Conservation (phyloP, 2,329 filamentous ascomycete species). For the Talaromyces marneffei region DNA sequence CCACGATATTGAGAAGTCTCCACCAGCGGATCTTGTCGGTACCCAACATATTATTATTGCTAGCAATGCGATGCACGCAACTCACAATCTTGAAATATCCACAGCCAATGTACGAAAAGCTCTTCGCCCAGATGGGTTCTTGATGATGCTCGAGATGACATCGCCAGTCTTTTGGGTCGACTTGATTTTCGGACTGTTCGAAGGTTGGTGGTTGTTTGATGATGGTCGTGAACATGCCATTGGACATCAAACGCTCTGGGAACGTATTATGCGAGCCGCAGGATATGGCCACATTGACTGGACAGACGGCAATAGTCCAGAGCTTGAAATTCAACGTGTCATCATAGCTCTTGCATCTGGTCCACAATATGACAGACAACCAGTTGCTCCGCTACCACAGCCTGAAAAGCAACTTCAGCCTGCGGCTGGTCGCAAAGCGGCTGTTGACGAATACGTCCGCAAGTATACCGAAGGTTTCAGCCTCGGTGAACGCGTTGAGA, state of each 20-base stretch:
- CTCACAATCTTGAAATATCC: slow-evolving; percentile 20
- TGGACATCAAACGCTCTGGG: slow-evolving; percentile 17
- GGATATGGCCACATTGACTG: slow-evolving; percentile 22
- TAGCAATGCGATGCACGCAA: slow-evolving; percentile 33
- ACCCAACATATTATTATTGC: slow-evolving; percentile 32
- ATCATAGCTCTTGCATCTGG: slow-evolving; percentile 20
- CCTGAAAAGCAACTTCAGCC: slow-evolving; percentile 1
- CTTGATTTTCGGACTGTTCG: slow-evolving; percentile 33
- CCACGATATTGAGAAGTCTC: slow-evolving; percentile 29
- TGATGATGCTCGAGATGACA: slow-evolving; percentile 42
- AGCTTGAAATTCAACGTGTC: slow-evolving; percentile 16
- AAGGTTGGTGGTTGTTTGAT: slow-evolving; percentile 38
- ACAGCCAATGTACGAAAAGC: slow-evolving; percentile 24
- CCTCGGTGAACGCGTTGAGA: not conserved
- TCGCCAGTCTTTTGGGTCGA: slow-evolving; percentile 27
- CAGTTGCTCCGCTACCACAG: not conserved
- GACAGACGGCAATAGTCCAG: slow-evolving; percentile 20
- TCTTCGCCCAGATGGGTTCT: slow-evolving; percentile 39
- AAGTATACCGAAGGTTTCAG: slow-evolving; percentile 21
- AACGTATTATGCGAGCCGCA: slow-evolving; percentile 16
- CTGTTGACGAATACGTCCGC: slow-evolving; percentile 21
- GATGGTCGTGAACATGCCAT: slow-evolving; percentile 27
- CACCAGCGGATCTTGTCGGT: slow-evolving; percentile 16
- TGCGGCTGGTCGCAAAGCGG: slow-evolving; percentile 14
- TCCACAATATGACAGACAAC: slow-evolving; percentile 6